A percentile compares a stretch with the other conserved stretches of the same genome.
Conservation (phyloP, 1,284 basidiomycete genomes). For the Trichosporon coremiiforme region DNA sequence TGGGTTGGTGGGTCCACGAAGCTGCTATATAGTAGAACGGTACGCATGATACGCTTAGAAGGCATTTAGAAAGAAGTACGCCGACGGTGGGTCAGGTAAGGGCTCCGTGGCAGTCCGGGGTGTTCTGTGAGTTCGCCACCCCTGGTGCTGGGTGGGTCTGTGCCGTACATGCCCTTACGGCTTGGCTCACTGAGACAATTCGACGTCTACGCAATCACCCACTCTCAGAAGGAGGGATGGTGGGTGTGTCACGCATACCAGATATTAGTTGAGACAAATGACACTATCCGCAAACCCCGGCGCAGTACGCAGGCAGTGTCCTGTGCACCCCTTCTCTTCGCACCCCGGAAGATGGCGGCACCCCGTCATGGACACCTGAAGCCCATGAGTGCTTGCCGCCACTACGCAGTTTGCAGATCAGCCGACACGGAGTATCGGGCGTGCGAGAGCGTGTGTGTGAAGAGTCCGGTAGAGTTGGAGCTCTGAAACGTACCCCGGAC, state of each 20-base stretch:
- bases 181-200: neutral
- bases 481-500: slow-evolving; percentile 11
- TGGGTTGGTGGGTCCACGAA: neutral
- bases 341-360: neutral
- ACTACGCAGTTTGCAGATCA: no score
- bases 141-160: neutral
- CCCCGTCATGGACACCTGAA: neutral
- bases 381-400: neutral
- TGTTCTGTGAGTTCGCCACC: neutral
- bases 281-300: neutral
- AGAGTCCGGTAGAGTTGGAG: neutral
- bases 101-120: neutral
- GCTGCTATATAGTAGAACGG: neutral
- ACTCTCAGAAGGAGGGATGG: neutral
- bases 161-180: neutral
- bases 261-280: neutral
- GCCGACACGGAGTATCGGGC: neutral
- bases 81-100: neutral
- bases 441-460: neutral
- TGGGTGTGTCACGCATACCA: neutral
- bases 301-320: neutral
- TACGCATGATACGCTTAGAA: neutral
- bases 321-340: neutral
- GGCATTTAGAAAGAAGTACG: neutral
- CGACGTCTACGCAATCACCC: neutral